Conservation (phyloP, 371 early-diverging fungal genomes). For the Vairimorpha necatrix region DNA sequence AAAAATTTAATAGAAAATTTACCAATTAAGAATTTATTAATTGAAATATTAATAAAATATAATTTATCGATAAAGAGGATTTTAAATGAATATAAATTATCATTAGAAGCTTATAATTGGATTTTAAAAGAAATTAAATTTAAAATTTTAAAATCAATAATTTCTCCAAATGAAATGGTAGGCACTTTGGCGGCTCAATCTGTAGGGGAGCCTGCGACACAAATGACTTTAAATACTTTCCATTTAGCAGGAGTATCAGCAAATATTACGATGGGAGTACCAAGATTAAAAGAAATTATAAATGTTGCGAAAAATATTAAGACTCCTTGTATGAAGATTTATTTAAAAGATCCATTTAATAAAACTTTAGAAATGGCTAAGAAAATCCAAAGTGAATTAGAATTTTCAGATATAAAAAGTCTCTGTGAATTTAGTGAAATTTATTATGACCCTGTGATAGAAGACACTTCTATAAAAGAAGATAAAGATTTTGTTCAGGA, state of each 20-base stretch:
- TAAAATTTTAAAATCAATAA: conserved; percentile 78
- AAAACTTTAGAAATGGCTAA: conserved; percentile 76
- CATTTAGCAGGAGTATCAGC: conserved; percentile 97
- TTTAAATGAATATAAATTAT: conserved; percentile 34
- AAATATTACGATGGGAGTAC: conserved; percentile 95
- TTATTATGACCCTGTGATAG: conserved; percentile 88
- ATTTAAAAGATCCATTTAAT: conserved; percentile 71
- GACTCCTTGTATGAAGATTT: conserved; percentile 84
- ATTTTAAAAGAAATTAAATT: conserved; percentile 81
- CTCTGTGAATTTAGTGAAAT: conserved; percentile 80
- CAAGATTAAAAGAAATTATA: conserved; percentile 97
- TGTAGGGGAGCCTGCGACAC: conserved; percentile 99
- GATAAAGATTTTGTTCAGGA: conserved; percentile 84
- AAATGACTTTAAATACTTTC: conserved; percentile 99
- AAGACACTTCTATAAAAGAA: conserved; percentile 74
- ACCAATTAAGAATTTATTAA: conserved; percentile 10
- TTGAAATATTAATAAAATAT: conserved; percentile 35
- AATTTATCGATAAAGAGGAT: conserved; percentile 38
- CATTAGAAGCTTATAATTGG: conserved; percentile 80
- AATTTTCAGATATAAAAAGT: conserved; percentile 79
- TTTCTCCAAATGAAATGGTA: conserved; percentile 96
- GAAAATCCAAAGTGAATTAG: conserved; percentile 77
- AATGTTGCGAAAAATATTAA: conserved; percentile 92
- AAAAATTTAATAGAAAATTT: conserved; percentile 9
- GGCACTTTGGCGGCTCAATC: conserved; percentile 97